phyloP scores from a whole-genome alignment of 176 grass and related monocot species.

The Triticum aestivum region DNA sequence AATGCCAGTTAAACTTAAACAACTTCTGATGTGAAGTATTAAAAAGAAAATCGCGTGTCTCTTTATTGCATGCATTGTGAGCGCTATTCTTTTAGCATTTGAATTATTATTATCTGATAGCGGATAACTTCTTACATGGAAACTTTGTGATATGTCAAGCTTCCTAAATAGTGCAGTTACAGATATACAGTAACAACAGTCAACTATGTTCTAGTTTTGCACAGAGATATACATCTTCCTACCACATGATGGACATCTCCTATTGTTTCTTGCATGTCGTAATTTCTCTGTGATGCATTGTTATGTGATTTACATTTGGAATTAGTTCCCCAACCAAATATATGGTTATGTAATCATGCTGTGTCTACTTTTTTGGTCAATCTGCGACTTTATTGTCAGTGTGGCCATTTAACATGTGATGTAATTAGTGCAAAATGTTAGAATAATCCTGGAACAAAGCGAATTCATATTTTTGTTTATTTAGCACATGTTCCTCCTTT shows the following conservation, averaged over 20 bases:
- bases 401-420: background rate
- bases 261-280: background rate
- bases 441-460: background rate
- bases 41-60: background rate
- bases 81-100: slow-evolving; percentile 14
- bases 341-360: background rate
- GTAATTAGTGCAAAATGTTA: background rate
- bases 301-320: background rate
- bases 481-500: slow-evolving; percentile 12
- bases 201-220: background rate
- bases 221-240: background rate
- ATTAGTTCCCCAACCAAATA: background rate
- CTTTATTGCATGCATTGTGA: background rate
- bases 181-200: slow-evolving; percentile 3
- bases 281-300: background rate
- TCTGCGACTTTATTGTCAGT: background rate
- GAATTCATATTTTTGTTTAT: slow-evolving; percentile 5
- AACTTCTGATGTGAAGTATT: slow-evolving; percentile 1
- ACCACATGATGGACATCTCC: background rate
- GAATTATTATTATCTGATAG: slow-evolving; percentile 20
- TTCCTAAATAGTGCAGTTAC: slow-evolving; percentile 12
- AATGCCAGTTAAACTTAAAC: background rate
- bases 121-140: background rate
- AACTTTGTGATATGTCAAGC: slow-evolving; percentile 1
- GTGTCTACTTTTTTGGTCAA: background rate